Base-by-base conservation (phyloP, 2,329 filamentous ascomycete species). In the Aspergillus chevalieri region DNA sequence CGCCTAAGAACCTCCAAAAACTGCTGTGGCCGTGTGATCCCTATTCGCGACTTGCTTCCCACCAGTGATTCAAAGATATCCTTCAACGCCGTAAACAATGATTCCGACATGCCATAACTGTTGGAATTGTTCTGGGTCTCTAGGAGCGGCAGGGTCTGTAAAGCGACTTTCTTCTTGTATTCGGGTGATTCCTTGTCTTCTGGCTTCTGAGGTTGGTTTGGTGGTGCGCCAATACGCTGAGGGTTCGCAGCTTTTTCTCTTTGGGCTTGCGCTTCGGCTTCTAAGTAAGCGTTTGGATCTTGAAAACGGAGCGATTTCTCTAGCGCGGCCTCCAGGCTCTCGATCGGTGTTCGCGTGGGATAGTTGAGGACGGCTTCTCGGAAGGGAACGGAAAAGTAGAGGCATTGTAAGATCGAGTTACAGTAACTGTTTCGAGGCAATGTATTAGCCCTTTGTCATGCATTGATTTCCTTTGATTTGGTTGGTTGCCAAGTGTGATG, bases 171-270 rank as follows among this genome's bases (percentile, higher is more conserved):
- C 78, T 98, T 98, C 74, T 96, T 96, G 73, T 93, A 95, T 71
- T 98, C 93, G 0, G 92, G 89, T 1, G 91, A 91, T 63, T 97
- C 91, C 68, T 90, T 95, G 64, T 97, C 93, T 68, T 97, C 93
- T 7, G 89, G 87, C 59, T 90, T 85, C 50, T 73, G 77, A 28
- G 77, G 78, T 34, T 77, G 77, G 10, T 77, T 77, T 15, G 78
- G 73, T 21, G 79, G 71, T 52, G 82, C 79, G 26, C 78, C 77
- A 15, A 57, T 69, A 59, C 46, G 70, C 57, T 39, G 70, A 63
- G 62, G 53, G 38, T 59, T 56, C 48, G 58, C 47, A 36, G 65
- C 59, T 69, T 75, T 77, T 70, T 60, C 76, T 67, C 60, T 76
- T 67, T 62, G 73, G 57, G 58, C 69, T 59, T 64, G 71, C 55